Base-by-base conservation (phyloP, 352 stramenopile species). In the Pythium apleroticum region DNA sequence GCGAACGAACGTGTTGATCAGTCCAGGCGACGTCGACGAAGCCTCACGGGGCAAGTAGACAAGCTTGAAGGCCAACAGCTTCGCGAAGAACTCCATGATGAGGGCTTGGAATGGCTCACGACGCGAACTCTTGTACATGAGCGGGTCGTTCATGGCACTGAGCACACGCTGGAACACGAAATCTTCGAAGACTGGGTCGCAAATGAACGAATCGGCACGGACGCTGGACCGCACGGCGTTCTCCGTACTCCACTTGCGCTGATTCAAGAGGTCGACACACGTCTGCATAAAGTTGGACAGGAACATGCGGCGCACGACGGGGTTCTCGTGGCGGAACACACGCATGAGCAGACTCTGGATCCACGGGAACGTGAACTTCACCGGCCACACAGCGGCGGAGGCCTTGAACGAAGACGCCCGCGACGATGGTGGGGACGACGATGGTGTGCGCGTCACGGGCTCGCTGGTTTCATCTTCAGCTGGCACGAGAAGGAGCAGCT, bases 281-380 rank as follows among this genome's bases (percentile, higher is more conserved):
- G 63, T 52, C 25, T 72, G 58, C 79, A 91, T 91, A 57, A 91
- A 91, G 17, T 86, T 78, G 2, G 75, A 78, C 31, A 93, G 68
- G 59, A 91, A 92, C 20, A 89, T 66, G 24, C 86, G 80, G 28
- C 89, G 89, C 20, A 92, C 80, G 52, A 88, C 67, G 9, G 86
- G 77, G 53, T 93, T 93, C 33, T 95, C 84, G 65, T 95, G 86
- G 12, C 70, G 69, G 63, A 91, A 93, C 17, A 91, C 76, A 2
- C 81, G 84, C 31, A 86, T 66, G 24, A 95, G 45, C 1, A 95
- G 66, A 52, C 81, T 90, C 60, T 90, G 74, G 39, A 91, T 74
- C 84, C 86, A 95, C 54, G 84, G 73, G 52, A 95, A 95, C 24
- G 76, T 86, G 19, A 95, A 69, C 24, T 65, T 48, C n/a, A 91